Percentiles rank a stretch among this genome's conserved stretches.
Conservation (phyloP, 2,329 filamentous ascomycete genomes). For the Sporothrix luriei region DNA sequence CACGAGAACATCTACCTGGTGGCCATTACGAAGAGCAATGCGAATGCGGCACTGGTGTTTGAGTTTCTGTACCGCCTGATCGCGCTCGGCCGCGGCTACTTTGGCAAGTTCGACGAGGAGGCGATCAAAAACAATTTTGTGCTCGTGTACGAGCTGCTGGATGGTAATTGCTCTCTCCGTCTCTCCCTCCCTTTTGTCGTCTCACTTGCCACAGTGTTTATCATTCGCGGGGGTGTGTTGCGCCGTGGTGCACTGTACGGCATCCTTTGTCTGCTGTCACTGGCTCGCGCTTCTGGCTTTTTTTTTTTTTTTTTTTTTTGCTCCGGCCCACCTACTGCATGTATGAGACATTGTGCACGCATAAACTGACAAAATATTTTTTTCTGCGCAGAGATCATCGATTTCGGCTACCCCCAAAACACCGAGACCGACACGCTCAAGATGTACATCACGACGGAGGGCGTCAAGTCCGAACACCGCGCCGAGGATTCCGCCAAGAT, state of each 20-base stretch:
- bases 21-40: slow-evolving; percentile 97
- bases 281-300: neutral
- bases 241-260: too few relatives aligned
- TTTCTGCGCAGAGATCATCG: slow-evolving; percentile 76
- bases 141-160: slow-evolving; percentile 92
- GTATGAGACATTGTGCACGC: neutral
- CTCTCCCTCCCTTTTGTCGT: neutral
- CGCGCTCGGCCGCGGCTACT: slow-evolving; percentile 88
- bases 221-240: neutral
- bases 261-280: neutral
- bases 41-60: slow-evolving; percentile 96
- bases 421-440: slow-evolving; percentile 98
- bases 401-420: slow-evolving; percentile 98
- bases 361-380: neutral
- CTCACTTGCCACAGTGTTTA: neutral
- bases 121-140: slow-evolving; percentile 99
- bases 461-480: slow-evolving; percentile 85
- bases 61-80: slow-evolving; percentile 96
- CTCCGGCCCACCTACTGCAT: neutral
- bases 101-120: slow-evolving; percentile 98
- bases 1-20: slow-evolving; percentile 99
- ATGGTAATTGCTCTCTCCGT: slow-evolving; percentile 60
- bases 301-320: neutral
- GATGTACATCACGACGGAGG: slow-evolving; percentile 99
- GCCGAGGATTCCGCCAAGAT: slow-evolving; percentile 95